Evolutionary conservation across 2,329 filamentous ascomycete genomes (phyloP), one percentile per base, ranked within the genome.

Genomic region (Cladorrhinum sp.): DNA sequence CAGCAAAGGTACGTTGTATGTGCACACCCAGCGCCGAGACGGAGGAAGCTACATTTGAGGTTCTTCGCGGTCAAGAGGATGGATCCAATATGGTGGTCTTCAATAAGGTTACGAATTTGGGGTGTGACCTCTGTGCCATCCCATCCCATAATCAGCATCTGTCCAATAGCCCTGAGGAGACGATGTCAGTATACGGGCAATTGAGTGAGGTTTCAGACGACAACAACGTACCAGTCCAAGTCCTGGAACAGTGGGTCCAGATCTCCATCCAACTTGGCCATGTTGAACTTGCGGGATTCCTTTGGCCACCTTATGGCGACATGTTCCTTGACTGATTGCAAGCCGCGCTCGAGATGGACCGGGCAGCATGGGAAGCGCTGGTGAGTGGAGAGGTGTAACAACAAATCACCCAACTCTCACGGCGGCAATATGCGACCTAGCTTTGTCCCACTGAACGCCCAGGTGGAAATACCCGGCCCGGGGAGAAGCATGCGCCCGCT

Each of bases 11-110:
- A 36, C 51, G 36, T 48, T 23, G 45, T 20, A 22, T 22, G n/a
- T 13, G 9, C 32, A 3, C n/a, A 13, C 50, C 25, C 22, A 57
- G 7, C 50, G n/a, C 55, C 58, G 20, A 3, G 36, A n/a, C 12
- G 50, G 49, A 54, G 23, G 9, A 24, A 70, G 81, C 74, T 75
- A 93, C 91, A 91, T 81, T 91, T 92, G 57, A 93, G 79, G 67
- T 95, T 95, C 78, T 93, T 93, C 64, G 90, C 90, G 41, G 90
- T 93, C 64, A 95, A 77, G 62, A 92, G 80, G 70, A 98, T 90
- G 56, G 92, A 95, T 59, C 95, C 95, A 52, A 99, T 81, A 73
- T 98, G 90, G 73, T 93, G 86, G 67, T 91, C 84, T 73, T 91
- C 86, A 70, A 96, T 95, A 66, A 93, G 82, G 68, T 85, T 87